These are phyloP conservation scores for Silene noctiflora DNA, from an alignment of 179 eudicot genomes.

Conservation along the genomic window DNA sequence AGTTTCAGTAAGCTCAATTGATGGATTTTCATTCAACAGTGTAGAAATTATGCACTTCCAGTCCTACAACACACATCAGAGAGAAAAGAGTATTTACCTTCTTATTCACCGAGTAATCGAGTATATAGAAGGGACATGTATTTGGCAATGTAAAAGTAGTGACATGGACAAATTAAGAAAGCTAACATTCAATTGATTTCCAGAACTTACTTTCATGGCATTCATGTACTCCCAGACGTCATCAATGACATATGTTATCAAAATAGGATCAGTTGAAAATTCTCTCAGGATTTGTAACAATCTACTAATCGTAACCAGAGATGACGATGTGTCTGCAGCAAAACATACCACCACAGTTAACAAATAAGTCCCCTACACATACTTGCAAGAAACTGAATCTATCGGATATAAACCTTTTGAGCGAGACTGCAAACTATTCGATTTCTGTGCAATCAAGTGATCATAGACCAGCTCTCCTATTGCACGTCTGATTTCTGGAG, in stretches of 20 bases:
- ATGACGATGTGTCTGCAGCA: constrained; percentile 56
- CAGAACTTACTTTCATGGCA: constrained; percentile 80
- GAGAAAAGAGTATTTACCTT: background rate
- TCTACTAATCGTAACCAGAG: constrained; percentile 75
- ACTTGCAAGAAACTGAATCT: background rate
- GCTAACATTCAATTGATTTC: background rate
- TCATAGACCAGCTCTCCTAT: constrained; percentile 94
- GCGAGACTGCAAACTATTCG: constrained; percentile 54
- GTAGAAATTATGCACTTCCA: constrained; percentile 85
- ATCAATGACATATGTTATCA: constrained; percentile 86
- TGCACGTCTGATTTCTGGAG: constrained; percentile 94
- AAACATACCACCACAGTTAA: constrained; percentile 19
- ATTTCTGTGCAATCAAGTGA: constrained; percentile 89
- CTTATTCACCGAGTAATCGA: constrained; percentile 9
- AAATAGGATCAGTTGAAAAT: constrained; percentile 76
- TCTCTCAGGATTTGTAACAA: constrained; percentile 89
- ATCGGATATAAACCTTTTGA: constrained; percentile 47
- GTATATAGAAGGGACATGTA: constrained; percentile 1
- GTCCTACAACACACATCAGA: constrained; percentile 47
- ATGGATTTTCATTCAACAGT: constrained; percentile 74
- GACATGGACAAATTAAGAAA: background rate
- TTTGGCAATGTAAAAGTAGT: constrained; percentile 3
- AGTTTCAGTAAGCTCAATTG: constrained; percentile 74
- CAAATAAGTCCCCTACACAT: constrained; percentile 3
- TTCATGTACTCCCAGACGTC: constrained; percentile 98